Percentiles rank a stretch among this genome's conserved stretches.
Evolutionary conservation across 106 monocot genomes (phyloP).

Genomic region (Apostasia ramifera): DNA sequence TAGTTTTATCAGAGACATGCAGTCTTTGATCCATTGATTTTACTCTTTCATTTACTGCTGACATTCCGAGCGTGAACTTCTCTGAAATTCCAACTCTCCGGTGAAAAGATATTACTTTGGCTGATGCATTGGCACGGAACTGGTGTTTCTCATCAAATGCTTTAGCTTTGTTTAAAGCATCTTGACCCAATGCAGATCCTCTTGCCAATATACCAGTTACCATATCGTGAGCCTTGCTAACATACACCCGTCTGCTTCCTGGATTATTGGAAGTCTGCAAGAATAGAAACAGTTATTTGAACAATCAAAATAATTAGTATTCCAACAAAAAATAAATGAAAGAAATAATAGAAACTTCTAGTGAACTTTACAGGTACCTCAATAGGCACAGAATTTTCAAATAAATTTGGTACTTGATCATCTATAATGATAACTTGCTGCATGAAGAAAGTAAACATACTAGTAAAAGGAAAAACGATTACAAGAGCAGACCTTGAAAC

Average conservation of each 20-base stretch:
- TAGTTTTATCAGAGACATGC: conserved; percentile 86
- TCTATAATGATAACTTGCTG: conserved; percentile 36
- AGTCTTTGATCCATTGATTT: conserved; percentile 88
- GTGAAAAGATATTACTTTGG: conserved; percentile 81
- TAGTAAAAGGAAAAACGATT: neutral
- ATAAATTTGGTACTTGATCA: conserved; percentile 12
- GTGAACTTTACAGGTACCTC: conserved; percentile 42
- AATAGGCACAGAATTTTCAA: conserved; percentile 13
- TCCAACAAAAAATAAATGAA: neutral
- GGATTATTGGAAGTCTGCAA: conserved; percentile 38
- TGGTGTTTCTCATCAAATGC: conserved; percentile 91
- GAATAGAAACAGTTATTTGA: neutral
- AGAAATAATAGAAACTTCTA: conserved; percentile 7
- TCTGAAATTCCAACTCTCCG: conserved; percentile 77
- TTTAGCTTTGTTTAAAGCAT: conserved; percentile 86
- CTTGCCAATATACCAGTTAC: conserved; percentile 58
- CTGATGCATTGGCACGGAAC: conserved; percentile 72
- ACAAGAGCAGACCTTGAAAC: neutral
- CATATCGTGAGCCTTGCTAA: conserved; percentile 77
- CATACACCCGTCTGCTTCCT: conserved; percentile 44
- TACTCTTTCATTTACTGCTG: conserved; percentile 92
- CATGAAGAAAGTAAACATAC: conserved; percentile 18
- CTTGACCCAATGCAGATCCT: conserved; percentile 82
- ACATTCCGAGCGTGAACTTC: conserved; percentile 77
- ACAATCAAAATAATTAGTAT: neutral